Evolutionary conservation across 495 filamentous ascomycete genomes (phyloP).

Genomic region (Tuber umbilicatum): DNA sequence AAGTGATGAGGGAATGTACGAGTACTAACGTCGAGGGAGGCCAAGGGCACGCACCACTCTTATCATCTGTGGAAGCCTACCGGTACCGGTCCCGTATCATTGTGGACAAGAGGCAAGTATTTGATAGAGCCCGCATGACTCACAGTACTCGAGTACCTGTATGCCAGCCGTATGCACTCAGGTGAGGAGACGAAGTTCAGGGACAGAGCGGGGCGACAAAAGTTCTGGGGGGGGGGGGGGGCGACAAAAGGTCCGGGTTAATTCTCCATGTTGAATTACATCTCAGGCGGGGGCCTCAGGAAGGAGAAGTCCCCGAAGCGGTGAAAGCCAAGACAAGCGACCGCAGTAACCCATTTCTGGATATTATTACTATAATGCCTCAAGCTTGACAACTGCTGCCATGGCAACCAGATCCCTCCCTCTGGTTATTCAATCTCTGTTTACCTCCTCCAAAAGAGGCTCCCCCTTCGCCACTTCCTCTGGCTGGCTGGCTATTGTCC

Average conservation of each 20-base stretch:
- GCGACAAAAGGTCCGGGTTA: not conserved
- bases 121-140: not conserved
- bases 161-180: not conserved
- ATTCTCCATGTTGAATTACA: not conserved
- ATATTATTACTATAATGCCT: no score
- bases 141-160: not conserved
- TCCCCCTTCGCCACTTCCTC: not conserved
- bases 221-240: not conserved
- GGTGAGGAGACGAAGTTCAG: not conserved
- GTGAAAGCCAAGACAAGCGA: not conserved
- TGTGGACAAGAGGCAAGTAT: not conserved
- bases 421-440: not conserved
- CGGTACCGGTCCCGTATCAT: not conserved
- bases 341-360: not conserved
- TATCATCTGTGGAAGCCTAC: not conserved
- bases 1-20: not conserved
- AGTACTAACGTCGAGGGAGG: not conserved
- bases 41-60: not conserved
- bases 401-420: not conserved
- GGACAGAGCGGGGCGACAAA: not conserved
- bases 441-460: constrained; percentile 1
- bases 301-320: not conserved
- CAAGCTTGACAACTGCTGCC: constrained; percentile 2
- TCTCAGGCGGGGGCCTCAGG: not conserved
- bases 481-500: not conserved